A percentile compares a stretch with the other conserved stretches of the same genome.
phyloP scores from a whole-genome alignment of 768 basidiomycete species.

The Rhizopogon sp. region DNA sequence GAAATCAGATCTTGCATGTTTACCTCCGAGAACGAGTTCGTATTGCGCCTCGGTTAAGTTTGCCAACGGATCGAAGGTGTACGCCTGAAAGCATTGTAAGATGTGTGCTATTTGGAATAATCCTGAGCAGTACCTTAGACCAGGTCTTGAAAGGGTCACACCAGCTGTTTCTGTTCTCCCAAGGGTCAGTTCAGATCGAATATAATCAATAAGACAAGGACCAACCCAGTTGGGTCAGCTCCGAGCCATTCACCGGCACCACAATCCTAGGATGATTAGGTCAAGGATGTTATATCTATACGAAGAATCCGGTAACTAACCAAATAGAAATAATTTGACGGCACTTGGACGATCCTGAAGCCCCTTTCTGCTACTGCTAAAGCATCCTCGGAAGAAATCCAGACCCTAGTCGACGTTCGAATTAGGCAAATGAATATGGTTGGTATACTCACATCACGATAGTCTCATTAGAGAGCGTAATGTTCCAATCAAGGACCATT shows the following conservation, averaged over 20 bases:
- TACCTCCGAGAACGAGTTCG: conserved; percentile 65
- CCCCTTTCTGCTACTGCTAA: conserved; percentile 56
- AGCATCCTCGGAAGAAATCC: conserved; percentile 64
- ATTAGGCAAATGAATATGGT: conserved; percentile 3
- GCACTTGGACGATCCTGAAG: conserved; percentile 58
- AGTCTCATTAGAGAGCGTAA: conserved; percentile 43
- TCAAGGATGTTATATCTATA: background rate
- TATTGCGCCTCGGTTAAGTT: conserved; percentile 44
- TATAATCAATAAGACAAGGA: too few species aligned
- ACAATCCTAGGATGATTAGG: too few species aligned
- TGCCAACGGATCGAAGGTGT: conserved; percentile 69
- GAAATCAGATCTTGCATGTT: conserved; percentile 9
- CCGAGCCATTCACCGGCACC: too few species aligned
- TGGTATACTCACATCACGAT: conserved; percentile 45
- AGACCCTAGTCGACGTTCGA: conserved; percentile 42
- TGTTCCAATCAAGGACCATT: conserved; percentile 55
- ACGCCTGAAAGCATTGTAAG: conserved; percentile 36
- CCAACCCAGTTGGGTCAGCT: too few species aligned
- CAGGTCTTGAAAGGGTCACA: too few species aligned
- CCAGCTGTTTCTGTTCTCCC: too few species aligned
- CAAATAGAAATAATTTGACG: conserved; percentile 78
- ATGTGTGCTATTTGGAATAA: background rate
- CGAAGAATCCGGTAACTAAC: background rate
- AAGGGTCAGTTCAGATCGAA: too few species aligned
- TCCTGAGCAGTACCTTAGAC: too few species aligned